Conservation (phyloP, 108 stramenopile genomes). For the Pseudonitzschia pungens region DNA sequence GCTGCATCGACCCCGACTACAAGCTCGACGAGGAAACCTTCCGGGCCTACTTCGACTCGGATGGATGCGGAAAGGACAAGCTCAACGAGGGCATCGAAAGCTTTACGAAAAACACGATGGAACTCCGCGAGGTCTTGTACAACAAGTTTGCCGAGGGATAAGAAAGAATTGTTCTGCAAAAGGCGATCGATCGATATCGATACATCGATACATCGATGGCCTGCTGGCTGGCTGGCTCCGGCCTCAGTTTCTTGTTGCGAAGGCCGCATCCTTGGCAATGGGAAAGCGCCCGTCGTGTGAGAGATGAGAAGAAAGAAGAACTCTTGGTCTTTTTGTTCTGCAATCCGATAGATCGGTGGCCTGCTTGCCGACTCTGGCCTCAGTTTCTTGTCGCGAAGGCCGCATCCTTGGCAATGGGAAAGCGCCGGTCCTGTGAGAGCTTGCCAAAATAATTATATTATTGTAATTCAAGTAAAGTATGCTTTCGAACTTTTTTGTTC, state of each 20-base stretch:
- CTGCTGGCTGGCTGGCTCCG: neutral
- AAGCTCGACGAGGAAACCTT: slow-evolving; percentile 48
- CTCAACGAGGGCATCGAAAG: slow-evolving; percentile 91
- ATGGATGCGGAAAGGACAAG: slow-evolving; percentile 92
- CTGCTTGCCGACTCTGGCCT: neutral
- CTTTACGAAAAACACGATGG: slow-evolving; percentile 83
- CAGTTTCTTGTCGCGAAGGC: neutral
- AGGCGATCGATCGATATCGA: no score
- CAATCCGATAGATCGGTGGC: no score
- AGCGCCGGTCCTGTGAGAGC: no score
- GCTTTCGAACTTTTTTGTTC: no score
- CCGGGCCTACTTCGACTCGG: slow-evolving; percentile 76
- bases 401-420: neutral
- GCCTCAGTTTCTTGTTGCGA: neutral
- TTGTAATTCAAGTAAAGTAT: no score
- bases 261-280: neutral
- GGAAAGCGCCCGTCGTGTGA: no score
- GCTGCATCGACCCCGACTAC: slow-evolving; percentile 64
- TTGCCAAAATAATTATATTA: no score
- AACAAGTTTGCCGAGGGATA: slow-evolving; percentile 44
- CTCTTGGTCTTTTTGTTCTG: no score
- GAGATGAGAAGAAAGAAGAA: slow-evolving; percentile 6
- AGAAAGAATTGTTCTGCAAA: no score
- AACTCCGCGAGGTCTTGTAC: slow-evolving; percentile 80
- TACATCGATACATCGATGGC: no score